Base-by-base conservation (phyloP, 1,284 basidiomycete genomes). In the Apiotrichum gracile region DNA sequence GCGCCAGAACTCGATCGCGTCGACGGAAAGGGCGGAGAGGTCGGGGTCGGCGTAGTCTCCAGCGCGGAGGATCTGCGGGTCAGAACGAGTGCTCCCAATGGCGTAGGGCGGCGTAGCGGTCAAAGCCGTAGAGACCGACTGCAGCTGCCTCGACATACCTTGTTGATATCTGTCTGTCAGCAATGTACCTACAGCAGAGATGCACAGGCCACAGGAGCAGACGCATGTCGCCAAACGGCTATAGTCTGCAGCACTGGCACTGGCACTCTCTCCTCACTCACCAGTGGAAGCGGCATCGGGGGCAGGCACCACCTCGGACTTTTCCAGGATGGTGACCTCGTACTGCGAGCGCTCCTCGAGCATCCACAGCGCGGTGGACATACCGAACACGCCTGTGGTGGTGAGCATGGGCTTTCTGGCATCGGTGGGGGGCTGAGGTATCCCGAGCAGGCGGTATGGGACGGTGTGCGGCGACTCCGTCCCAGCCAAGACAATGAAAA, bases 271-370 rank as follows among this genome's bases (percentile, higher is more conserved):
- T 22, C 21, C 21, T 4, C 2, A 61, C 70, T 64, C 56, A 70
- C 70, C 73, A 7, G 73, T 70, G 38, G 64, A 68, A 9, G 75
- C 74, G 12, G 75, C 75, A 58, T 77, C 75, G 7, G 69, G 69
- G 2, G 75, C 74, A 26, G 75, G 75, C 19, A 73, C 55, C 1
- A 60, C 61, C 10, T 59, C 61, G 42, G 61, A 66, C 57, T 70
- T 71, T 43, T 76, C 75, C 31, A 77, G 61, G 17, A 77, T 67
- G 0, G 68, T 72, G 40, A 77, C 71, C 24, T 67, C 59, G 61
- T 76, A 75, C 48, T 46, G 40, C 29, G 26, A 46, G 27, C 62
- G 64, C 14, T 70, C 70, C 51, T 70, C 57, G 44, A 76, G 66
- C 68, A 76, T 73, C 60, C 67, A 69, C 37, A 75, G 55, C 4